Conservation (phyloP, 371 early-diverging fungal genomes). For the Smittium mucronatum region DNA sequence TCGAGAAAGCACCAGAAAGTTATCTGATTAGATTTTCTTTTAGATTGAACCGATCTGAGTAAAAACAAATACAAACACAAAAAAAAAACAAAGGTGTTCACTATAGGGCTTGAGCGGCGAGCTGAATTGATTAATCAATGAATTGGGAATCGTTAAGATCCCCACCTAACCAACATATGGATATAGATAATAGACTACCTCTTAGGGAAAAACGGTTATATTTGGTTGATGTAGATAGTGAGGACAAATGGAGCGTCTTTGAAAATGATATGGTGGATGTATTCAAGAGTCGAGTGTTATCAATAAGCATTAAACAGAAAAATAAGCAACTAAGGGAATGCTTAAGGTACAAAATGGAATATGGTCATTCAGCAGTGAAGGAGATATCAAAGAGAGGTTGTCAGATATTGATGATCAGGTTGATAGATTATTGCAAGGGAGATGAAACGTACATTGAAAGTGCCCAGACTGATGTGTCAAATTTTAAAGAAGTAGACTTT, state of each 20-base stretch:
- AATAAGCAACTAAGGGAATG: background rate
- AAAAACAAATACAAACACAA: too few relatives aligned
- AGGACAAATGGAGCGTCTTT: background rate
- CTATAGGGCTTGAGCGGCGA: too few relatives aligned
- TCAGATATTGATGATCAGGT: background rate
- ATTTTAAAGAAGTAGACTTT: too few relatives aligned
- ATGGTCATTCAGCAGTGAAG: background rate
- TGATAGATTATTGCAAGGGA: too few relatives aligned
- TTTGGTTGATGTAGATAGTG: background rate
- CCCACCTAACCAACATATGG: too few relatives aligned
- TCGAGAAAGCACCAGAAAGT: too few relatives aligned
- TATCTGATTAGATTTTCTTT: too few relatives aligned
- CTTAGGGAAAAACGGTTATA: background rate
- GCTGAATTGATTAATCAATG: too few relatives aligned
- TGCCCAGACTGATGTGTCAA: background rate
- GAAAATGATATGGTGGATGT: background rate
- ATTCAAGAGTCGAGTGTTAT: background rate
- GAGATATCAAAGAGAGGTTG: background rate
- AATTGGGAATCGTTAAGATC: too few relatives aligned
- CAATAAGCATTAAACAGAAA: background rate
- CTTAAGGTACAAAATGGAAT: background rate
- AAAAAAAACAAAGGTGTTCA: too few relatives aligned
- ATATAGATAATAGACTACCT: background rate
- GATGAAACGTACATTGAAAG: background rate
- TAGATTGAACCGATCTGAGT: too few relatives aligned